phyloP scores from a whole-genome alignment of 1,139 yeast genomes.

The Geotrichum histeridarum region DNA sequence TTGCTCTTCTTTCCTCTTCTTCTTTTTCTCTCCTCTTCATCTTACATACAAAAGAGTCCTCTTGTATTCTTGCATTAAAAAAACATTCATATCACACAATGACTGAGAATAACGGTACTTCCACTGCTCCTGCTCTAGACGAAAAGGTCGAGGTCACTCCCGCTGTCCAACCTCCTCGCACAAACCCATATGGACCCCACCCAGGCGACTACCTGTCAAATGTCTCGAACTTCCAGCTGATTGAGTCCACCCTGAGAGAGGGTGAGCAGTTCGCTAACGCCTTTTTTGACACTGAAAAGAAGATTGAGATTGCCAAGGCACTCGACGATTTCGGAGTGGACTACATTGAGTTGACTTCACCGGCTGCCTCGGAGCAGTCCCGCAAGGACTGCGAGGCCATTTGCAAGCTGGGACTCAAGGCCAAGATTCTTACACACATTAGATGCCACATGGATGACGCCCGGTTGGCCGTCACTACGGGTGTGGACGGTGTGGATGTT shows the following conservation, averaged over 20 bases:
- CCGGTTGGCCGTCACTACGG: conserved; percentile 91
- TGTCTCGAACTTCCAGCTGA: conserved; percentile 81
- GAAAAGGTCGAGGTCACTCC: background rate
- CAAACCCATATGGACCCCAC: conserved; percentile 95
- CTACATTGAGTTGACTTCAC: conserved; percentile 94
- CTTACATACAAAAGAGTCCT: background rate
- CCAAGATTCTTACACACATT: conserved; percentile 86
- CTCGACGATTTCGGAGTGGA: conserved; percentile 97
- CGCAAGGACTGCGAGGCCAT: conserved; percentile 94
- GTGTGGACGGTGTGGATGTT: conserved; percentile 98
- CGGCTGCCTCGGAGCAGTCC: conserved; percentile 94
- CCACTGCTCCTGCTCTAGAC: background rate
- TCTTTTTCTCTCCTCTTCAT: background rate
- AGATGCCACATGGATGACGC: conserved; percentile 99
- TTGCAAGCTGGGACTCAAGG: conserved; percentile 92
- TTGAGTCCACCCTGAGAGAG: conserved; percentile 94
- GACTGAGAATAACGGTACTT: background rate
- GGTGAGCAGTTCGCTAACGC: conserved; percentile 99
- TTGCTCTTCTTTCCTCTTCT: too few relatives aligned
- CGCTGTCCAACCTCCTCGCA: background rate
- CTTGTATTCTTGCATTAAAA: too few relatives aligned
- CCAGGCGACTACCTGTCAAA: conserved; percentile 90
- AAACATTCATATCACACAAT: too few relatives aligned
- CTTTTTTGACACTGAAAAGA: conserved; percentile 88
- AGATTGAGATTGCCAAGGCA: conserved; percentile 96